A percentile compares a stretch with the other conserved stretches of the same genome.
These are phyloP conservation scores for Colletotrichum filicis DNA, from an alignment of 2,329 filamentous ascomycete genomes.

Conservation along the genomic window DNA sequence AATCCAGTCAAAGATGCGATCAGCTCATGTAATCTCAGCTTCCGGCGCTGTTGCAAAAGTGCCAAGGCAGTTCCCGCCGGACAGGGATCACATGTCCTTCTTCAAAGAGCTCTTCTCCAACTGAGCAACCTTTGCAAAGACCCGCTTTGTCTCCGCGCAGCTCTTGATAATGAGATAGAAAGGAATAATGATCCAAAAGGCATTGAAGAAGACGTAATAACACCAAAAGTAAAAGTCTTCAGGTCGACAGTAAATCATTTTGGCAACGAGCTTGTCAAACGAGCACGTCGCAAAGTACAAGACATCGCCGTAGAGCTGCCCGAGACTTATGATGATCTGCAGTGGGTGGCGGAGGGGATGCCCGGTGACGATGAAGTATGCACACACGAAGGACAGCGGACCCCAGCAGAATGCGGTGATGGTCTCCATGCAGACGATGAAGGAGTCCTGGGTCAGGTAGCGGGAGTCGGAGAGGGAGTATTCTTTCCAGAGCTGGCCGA, in stretches of 20 bases:
- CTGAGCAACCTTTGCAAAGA: constrained; percentile 42
- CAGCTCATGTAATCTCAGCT: too few species aligned
- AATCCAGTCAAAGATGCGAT: too few species aligned
- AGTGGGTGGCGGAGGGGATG: constrained; percentile 60
- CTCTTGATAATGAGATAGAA: constrained; percentile 45
- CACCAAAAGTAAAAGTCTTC: constrained; percentile 64
- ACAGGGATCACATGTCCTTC: neutral
- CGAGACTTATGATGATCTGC: constrained; percentile 57
- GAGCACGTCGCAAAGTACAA: constrained; percentile 62
- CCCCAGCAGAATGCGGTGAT: constrained; percentile 65
- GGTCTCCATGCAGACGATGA: constrained; percentile 67
- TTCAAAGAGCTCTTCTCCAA: constrained; percentile 9
- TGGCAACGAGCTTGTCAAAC: constrained; percentile 52
- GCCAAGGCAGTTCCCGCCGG: neutral
- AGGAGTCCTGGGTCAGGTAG: constrained; percentile 63
- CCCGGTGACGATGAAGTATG: constrained; percentile 53
- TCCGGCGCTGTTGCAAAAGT: too few species aligned
- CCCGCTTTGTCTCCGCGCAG: constrained; percentile 38
- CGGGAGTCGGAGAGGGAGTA: constrained; percentile 67
- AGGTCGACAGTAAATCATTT: constrained; percentile 58
- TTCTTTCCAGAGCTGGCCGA: constrained; percentile 68
- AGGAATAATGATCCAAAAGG: constrained; percentile 65
- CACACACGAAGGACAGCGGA: constrained; percentile 60
- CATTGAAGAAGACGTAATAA: constrained; percentile 64
- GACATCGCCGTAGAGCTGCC: constrained; percentile 63